phyloP scores from a whole-genome alignment of 768 basidiomycete species.

The Sporobolomyces phaffii region DNA sequence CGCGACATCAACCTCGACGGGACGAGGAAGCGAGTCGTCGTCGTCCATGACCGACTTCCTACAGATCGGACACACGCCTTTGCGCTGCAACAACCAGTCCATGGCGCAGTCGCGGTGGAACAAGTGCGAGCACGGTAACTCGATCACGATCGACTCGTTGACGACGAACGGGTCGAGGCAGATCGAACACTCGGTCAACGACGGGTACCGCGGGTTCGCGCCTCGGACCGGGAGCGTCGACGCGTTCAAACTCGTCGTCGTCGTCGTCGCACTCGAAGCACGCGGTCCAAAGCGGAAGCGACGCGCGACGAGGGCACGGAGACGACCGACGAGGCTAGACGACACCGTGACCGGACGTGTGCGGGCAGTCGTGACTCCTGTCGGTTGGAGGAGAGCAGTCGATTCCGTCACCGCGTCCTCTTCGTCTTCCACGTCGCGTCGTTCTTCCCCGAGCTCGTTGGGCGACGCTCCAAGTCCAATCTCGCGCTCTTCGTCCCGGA shows the following conservation, averaged over 20 bases:
- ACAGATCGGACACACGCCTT: slow-evolving; percentile 46
- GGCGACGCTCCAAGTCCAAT: slow-evolving; percentile 1
- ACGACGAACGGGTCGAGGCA: slow-evolving; percentile 70
- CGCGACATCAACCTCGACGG: too few relatives aligned
- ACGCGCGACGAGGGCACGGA: slow-evolving; percentile 7
- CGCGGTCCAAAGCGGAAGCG: neutral
- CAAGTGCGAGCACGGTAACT: slow-evolving; percentile 87
- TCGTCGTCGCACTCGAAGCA: slow-evolving; percentile 5
- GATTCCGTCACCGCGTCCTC: slow-evolving; percentile 33
- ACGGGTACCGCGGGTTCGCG: slow-evolving; percentile 9
- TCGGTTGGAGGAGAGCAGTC: slow-evolving; percentile 22
- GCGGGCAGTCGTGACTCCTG: neutral
- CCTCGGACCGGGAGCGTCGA: slow-evolving; percentile 9
- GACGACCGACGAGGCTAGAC: slow-evolving; percentile 34
- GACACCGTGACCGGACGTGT: neutral
- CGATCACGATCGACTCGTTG: slow-evolving; percentile 81
- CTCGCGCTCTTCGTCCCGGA: slow-evolving; percentile 40
- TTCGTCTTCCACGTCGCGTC: neutral
- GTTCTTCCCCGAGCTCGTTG: too few relatives aligned
- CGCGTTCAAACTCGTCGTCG: too few relatives aligned
- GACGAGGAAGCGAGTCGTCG: too few relatives aligned
- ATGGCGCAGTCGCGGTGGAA: slow-evolving; percentile 89
- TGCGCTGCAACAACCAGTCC: slow-evolving; percentile 83
- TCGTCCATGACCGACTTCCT: slow-evolving; percentile 10
- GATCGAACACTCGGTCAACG: slow-evolving; percentile 71